Conservation (phyloP, 192 early-diverging fungal species). For the Oehlia diaphana region DNA sequence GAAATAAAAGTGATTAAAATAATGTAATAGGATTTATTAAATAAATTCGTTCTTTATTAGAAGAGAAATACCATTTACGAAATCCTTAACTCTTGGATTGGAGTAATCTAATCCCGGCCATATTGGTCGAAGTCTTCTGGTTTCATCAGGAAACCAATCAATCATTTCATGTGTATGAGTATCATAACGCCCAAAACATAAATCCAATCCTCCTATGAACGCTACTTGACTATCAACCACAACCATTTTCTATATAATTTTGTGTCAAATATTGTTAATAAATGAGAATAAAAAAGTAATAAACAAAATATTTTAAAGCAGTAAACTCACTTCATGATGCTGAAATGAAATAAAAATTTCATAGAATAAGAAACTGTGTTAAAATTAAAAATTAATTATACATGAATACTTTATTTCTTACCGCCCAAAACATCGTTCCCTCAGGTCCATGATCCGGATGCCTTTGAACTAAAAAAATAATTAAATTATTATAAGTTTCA, state of each 20-base stretch:
- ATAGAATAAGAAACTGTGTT: background rate
- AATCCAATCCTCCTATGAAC: conserved; percentile 84
- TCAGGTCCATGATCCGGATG: conserved; percentile 79
- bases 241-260: conserved; percentile 66
- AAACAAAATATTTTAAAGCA: background rate
- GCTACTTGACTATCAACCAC: conserved; percentile 77
- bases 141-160: conserved; percentile 57
- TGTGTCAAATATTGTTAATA: too few species aligned
- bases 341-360: background rate
- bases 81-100: conserved; percentile 82
- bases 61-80: conserved; percentile 41
- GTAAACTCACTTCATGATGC: background rate
- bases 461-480: conserved; percentile 57
- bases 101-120: conserved; percentile 78
- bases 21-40: too few species aligned
- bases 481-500: background rate
- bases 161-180: conserved; percentile 75
- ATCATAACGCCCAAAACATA: conserved; percentile 84
- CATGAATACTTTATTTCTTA: conserved; percentile 23
- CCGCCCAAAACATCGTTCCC: conserved; percentile 80
- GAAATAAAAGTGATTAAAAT: too few species aligned
- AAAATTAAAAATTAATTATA: background rate
- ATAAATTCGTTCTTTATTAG: background rate
- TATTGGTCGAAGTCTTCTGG: conserved; percentile 14
- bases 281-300: background rate